These are phyloP conservation scores for Plasmodium falciparum DNA, from an alignment of 169 alveolate species.

Conservation along the genomic window DNA sequence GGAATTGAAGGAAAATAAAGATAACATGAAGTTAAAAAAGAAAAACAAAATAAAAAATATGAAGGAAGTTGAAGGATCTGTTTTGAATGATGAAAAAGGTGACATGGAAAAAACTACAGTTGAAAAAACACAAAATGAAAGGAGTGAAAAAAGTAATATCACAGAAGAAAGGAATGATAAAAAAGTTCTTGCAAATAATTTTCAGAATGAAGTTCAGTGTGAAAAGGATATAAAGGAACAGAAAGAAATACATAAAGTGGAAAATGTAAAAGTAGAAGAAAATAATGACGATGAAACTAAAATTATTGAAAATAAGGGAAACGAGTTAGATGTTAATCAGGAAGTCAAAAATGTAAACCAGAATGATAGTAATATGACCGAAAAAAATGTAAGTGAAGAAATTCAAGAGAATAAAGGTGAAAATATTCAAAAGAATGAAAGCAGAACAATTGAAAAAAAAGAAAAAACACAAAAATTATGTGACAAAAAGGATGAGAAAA, in stretches of 20 bases:
- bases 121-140: not conserved
- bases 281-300: not conserved
- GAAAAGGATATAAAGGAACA: not conserved
- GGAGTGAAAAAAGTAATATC: not conserved
- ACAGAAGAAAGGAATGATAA: not conserved
- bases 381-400: not conserved
- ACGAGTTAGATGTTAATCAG: not conserved
- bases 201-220: not conserved
- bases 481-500: constrained; percentile 25
- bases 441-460: not conserved
- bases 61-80: not conserved
- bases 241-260: not conserved
- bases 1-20: not conserved
- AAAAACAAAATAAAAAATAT: not conserved
- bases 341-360: not conserved
- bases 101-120: not conserved
- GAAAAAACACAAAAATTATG: not conserved
- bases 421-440: not conserved
- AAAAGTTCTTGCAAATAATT: not conserved
- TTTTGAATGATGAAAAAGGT: not conserved
- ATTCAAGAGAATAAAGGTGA: not conserved
- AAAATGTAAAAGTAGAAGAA: constrained; percentile 1
- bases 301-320: constrained; percentile 2
- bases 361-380: not conserved
- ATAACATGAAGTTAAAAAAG: not conserved